Conservation (phyloP, 2,329 filamentous ascomycete genomes). For the Lecanosticta acicola region DNA sequence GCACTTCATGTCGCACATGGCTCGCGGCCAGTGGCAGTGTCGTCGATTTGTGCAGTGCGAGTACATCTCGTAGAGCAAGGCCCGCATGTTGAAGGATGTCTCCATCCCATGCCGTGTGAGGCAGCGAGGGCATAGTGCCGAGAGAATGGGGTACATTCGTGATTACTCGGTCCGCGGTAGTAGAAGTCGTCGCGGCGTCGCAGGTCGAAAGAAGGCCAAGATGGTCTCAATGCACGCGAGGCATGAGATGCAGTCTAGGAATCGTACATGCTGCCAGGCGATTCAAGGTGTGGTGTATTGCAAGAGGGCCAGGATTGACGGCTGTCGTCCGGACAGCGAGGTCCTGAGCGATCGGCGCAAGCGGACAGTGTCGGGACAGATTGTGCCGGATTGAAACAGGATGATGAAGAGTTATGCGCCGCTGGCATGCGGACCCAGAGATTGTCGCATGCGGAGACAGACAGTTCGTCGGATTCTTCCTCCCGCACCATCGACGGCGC, state of each 20-base stretch:
- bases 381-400: constrained; percentile 1
- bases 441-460: not conserved
- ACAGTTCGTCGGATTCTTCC: not conserved
- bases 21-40: not conserved
- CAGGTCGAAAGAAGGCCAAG: too few relatives aligned
- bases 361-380: constrained; percentile 5
- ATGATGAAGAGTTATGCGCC: constrained; percentile 12
- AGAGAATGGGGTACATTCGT: not conserved
- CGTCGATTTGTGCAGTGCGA: not conserved
- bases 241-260: too few relatives aligned
- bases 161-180: not conserved
- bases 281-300: too few relatives aligned
- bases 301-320: constrained; percentile 5
- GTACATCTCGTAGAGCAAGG: not conserved
- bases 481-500: not conserved
- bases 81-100: not conserved
- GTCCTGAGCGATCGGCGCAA: constrained; percentile 7
- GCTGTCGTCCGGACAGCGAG: constrained; percentile 10
- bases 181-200: not conserved
- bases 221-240: too few relatives aligned
- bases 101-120: not conserved
- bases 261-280: too few relatives aligned
- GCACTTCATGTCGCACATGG: not conserved
- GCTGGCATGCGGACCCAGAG: constrained; percentile 8
- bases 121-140: not conserved